Evolutionary conservation across 2,329 filamentous ascomycete genomes (phyloP).

Genomic region (Pyricularia pennisetigena): DNA sequence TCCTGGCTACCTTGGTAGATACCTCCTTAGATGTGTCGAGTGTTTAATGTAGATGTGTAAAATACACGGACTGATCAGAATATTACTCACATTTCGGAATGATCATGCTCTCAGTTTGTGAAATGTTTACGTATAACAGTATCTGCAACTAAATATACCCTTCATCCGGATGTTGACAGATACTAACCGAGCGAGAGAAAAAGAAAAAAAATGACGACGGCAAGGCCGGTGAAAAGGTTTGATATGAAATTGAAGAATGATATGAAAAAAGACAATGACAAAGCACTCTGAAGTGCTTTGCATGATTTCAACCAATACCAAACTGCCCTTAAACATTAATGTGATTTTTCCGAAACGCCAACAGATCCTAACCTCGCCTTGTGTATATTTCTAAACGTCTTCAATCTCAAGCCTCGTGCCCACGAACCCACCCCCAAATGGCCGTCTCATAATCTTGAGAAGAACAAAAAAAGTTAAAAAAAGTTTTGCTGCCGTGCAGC

Average conservation of each 20-base stretch:
- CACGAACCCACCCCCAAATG: neutral
- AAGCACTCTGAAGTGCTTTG: neutral
- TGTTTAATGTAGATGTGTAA: no score
- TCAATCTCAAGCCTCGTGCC: neutral
- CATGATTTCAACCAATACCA: neutral
- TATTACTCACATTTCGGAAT: no score
- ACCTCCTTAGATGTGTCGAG: no score
- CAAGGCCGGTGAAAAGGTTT: no score
- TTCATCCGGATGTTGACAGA: neutral
- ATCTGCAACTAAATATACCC: neutral
- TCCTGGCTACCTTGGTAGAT: no score
- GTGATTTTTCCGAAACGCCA: neutral
- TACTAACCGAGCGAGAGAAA: neutral
- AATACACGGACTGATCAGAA: no score
- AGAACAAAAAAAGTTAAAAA: neutral
- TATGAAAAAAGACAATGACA: neutral
- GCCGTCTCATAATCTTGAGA: neutral
- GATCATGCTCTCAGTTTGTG: no score
- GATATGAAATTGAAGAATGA: no score
- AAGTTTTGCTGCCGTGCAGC: neutral
- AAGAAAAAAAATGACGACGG: neutral
- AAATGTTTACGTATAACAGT: neutral
- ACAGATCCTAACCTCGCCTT: neutral
- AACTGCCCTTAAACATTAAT: neutral
- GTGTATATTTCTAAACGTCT: neutral